These are phyloP conservation scores for Paramecium primaurelia DNA, from an alignment of 73 alveolate species.

Conservation along the genomic window DNA sequence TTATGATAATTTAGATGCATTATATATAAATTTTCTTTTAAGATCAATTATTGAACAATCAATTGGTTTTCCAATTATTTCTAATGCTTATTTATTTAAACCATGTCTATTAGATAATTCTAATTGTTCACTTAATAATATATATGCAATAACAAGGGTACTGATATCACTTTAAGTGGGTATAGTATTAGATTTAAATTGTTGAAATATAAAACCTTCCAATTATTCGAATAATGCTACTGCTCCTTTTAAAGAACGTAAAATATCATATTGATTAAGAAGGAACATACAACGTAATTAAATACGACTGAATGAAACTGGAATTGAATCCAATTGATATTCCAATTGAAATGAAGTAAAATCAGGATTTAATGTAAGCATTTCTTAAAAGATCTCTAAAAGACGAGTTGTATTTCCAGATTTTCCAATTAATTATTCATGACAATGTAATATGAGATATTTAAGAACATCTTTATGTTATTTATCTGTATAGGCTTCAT, in stretches of 20 bases:
- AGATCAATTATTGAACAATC: neutral
- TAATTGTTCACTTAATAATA: neutral
- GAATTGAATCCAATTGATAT: neutral
- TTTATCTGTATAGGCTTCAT: neutral
- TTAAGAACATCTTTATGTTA: neutral
- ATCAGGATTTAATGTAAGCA: neutral
- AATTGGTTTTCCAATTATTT: neutral
- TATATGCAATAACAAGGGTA: neutral
- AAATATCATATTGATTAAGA: neutral
- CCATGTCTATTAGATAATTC: neutral
- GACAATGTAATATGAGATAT: neutral
- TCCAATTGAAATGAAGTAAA: neutral
- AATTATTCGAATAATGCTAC: neutral
- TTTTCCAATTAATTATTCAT: slow-evolving; percentile 7
- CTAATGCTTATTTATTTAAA: neutral
- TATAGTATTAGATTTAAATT: neutral
- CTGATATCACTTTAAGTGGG: neutral
- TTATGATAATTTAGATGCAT: neutral
- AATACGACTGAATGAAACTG: neutral
- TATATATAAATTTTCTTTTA: neutral
- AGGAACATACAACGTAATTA: neutral
- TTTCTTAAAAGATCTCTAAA: neutral
- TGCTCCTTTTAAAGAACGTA: neutral
- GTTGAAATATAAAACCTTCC: neutral
- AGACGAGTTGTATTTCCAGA: neutral